Conservation (phyloP, 192 early-diverging fungal genomes). For the Coemansia sp. region DNA sequence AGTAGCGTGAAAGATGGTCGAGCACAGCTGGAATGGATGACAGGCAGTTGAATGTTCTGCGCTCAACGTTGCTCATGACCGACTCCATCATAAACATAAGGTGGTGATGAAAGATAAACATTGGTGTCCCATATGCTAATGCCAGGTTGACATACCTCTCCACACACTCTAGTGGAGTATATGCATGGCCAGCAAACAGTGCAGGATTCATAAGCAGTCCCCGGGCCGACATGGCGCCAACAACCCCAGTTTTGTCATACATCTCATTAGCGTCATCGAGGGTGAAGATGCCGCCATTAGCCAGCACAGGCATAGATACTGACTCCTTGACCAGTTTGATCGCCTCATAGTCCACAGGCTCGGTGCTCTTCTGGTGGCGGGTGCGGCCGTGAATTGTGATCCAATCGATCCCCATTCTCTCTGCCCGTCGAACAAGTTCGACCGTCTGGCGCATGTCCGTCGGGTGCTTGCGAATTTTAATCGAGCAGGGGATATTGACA, state of each 20-base stretch:
- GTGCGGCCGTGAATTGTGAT: slow-evolving; percentile 91
- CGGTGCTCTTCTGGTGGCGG: slow-evolving; percentile 70
- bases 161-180: slow-evolving; percentile 77
- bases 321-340: slow-evolving; percentile 81
- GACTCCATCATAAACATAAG: slow-evolving; percentile 93
- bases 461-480: slow-evolving; percentile 85
- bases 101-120: slow-evolving; percentile 90
- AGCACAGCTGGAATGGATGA: slow-evolving; percentile 71
- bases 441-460: slow-evolving; percentile 59
- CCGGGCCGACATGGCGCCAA: slow-evolving; percentile 89
- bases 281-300: slow-evolving; percentile 83
- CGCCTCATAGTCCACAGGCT: slow-evolving; percentile 73
- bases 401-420: slow-evolving; percentile 83
- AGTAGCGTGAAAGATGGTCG: slow-evolving; percentile 68
- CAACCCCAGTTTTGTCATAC: slow-evolving; percentile 70
- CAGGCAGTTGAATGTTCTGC: slow-evolving; percentile 83
- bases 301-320: slow-evolving; percentile 74
- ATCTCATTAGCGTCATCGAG: slow-evolving; percentile 69
- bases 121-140: slow-evolving; percentile 75
- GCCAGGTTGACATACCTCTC: slow-evolving; percentile 65
- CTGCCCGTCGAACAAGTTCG: slow-evolving; percentile 79
- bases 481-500: slow-evolving; percentile 66
- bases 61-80: slow-evolving; percentile 66
- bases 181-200: slow-evolving; percentile 76
- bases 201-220: slow-evolving; percentile 92